Evolutionary conservation across 164 flowering plant genomes (phyloP), one percentile per base, ranked within the genome.

Genomic region (Vitis labrusca): DNA sequence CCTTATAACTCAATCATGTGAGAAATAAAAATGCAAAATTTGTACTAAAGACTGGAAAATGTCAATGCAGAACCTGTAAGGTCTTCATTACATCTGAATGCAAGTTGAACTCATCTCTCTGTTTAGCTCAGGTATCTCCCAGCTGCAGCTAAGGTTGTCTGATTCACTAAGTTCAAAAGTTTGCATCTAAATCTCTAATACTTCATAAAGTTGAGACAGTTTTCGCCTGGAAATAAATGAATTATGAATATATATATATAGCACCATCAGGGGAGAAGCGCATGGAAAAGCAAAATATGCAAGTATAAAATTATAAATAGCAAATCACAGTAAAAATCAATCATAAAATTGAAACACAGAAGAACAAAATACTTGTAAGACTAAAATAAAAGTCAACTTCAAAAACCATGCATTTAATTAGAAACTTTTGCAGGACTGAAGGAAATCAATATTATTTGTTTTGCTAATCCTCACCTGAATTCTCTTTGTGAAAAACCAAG

Each of bases 71-170:
- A 55, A 85, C 91, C 88, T 85, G 90, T 65, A 64, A 64, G 77
- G 78, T 74, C 83, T 82, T 82, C 91, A 87, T 85, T 74, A 73
- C 84, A 80, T 77, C 73, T 70, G 67, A 76, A 69, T 49, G 79
- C 72, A 78, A 74, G 74, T 64, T 71, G 79, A 69, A 72, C 11
- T 61, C 85, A 81, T 84, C 71, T 67, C 71, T 67, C 78, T 60
- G 66, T 51, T 54, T 59, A 66, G 59, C 68, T 37, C 54, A 51
- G 8, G 55, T 15, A 52, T 19, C 50, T 67, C 48, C 59, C 51
- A 54, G 19, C 50, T 47, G 47, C 70, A 23, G 66, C 55, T 23
- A 50, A 66, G 11, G 14, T 51, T 32, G 48, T 32, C 14, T n/a
- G 53, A 61, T 50, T 37, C 8, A 23, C 49, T 2, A 16, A 37